A percentile compares a stretch with the other conserved stretches of the same genome.
Evolutionary conservation across 2,329 filamentous ascomycete genomes (phyloP).

Genomic region (Cordyceps fumosorosea): DNA sequence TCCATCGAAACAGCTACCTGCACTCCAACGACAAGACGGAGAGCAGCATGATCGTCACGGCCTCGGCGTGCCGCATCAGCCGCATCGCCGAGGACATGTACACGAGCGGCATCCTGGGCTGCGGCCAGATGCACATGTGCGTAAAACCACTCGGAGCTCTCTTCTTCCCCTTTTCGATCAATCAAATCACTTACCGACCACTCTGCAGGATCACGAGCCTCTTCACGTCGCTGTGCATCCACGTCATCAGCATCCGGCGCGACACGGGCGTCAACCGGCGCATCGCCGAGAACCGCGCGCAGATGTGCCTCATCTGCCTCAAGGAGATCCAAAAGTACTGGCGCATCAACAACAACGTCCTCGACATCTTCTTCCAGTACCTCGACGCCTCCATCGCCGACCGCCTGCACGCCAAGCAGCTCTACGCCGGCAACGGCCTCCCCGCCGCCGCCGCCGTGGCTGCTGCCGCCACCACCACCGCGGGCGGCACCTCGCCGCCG

Average conservation of each 20-base stretch:
- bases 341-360: conserved; percentile 33
- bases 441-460: not conserved
- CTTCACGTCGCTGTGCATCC: conserved; percentile 32
- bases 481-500: conserved; percentile 1
- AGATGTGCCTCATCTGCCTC: conserved; percentile 31
- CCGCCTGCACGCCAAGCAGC: conserved; percentile 22
- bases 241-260: conserved; percentile 29
- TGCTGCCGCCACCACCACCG: not conserved
- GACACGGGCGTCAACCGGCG: conserved; percentile 26
- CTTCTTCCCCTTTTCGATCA: no score
- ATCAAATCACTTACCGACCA: not conserved
- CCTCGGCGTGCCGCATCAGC: conserved; percentile 29
- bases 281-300: conserved; percentile 31
- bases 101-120: conserved; percentile 26
- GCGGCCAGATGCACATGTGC: conserved; percentile 33
- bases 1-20: conserved; percentile 29
- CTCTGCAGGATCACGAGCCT: conserved; percentile 27
- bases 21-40: conserved; percentile 21
- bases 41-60: conserved; percentile 24
- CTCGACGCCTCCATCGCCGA: conserved; percentile 32
- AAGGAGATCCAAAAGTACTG: conserved; percentile 35
- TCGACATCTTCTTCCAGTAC: conserved; percentile 32
- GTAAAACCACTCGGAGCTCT: conserved; percentile 1
- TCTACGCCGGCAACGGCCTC: not conserved
- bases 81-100: conserved; percentile 34